Percentiles rank a stretch among this genome's conserved stretches.
These are phyloP conservation scores for Globisporangium paddicum DNA, from an alignment of 352 stramenopile species.

Conservation along the genomic window DNA sequence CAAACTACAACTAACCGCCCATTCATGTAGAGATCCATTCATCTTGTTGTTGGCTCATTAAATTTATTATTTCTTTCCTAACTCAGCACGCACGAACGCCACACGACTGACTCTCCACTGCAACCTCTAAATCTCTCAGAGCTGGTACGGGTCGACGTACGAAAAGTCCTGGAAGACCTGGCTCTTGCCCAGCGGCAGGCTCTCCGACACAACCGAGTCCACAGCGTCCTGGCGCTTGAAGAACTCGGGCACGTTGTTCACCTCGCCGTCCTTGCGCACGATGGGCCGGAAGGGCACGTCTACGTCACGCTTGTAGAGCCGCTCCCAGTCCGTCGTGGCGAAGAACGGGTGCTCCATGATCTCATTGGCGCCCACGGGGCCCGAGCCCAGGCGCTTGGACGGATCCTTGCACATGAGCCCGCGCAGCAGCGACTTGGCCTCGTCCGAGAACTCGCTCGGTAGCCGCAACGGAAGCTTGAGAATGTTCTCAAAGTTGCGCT, in stretches of 20 bases:
- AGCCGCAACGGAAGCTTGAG: slow-evolving; percentile 68
- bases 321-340: slow-evolving; percentile 64
- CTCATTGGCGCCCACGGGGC: slow-evolving; percentile 58
- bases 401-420: slow-evolving; percentile 74
- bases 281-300: slow-evolving; percentile 58
- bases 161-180: slow-evolving; percentile 78
- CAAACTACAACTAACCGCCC: neutral
- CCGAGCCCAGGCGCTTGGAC: slow-evolving; percentile 65
- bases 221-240: slow-evolving; percentile 77
- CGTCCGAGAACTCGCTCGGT: slow-evolving; percentile 69
- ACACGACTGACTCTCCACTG: neutral
- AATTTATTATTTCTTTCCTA: slow-evolving; percentile 3
- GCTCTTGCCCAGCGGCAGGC: slow-evolving; percentile 50
- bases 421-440: slow-evolving; percentile 68
- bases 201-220: slow-evolving; percentile 56
- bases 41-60: neutral
- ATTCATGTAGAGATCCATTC: neutral
- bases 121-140: slow-evolving; percentile 20
- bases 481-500: slow-evolving; percentile 89
- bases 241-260: slow-evolving; percentile 77
- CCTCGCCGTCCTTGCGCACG: slow-evolving; percentile 64
- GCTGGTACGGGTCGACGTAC: slow-evolving; percentile 67
- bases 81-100: neutral
- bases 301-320: slow-evolving; percentile 72
- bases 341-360: slow-evolving; percentile 89